Base-by-base conservation (phyloP, 164 flowering plant species). In the Malania oleifera region DNA sequence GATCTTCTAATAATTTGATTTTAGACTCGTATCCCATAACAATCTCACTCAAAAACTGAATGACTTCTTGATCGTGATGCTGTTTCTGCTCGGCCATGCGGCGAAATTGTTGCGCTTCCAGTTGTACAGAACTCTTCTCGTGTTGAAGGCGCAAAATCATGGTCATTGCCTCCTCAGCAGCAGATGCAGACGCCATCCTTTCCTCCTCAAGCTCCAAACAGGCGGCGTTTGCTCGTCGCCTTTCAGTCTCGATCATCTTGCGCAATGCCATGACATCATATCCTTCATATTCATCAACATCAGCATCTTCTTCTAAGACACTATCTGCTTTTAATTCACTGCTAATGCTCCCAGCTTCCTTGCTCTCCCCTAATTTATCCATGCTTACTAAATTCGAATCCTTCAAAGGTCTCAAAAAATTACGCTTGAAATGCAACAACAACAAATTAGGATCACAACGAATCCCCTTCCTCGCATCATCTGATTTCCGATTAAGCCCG, bases 81-180 rank as follows among this genome's bases (percentile, higher is more conserved):
- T 70, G 82, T 74, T 72, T 82, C 73, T 83, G 78, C 70, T 83
- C 84, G 2, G 82, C 79, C 66, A 77, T 43, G 49, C 79, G 68
- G 10, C 68, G 67, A 63, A 59, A 75, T 20, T 80, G 84, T 14
- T 75, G 70, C 14, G 81, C 78, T 43, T 78, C 76, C 13, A 78
- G 75, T 51, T 80, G 82, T 1, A 71, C 40, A 38, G 67, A 39
- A 59, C 81, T 78, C 65, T 83, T 88, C 73, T 85, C 92, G 13
- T 60, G 78, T 60, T 88, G 90, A 31, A 88, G 83, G 1, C 82
- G 67, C 55, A 77, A 41, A 35, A 88, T 86, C 90, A 84, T 78
- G 3, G 74, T 77, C 90, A 88, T 84, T 6, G 87, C 75, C 61
- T 88, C 96, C 31, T 80, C 78, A 1, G 86, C 83, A 2, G 97